These are phyloP conservation scores for Lodderomyces parapsilosis DNA, from an alignment of 1,139 yeast species.

Conservation along the genomic window DNA sequence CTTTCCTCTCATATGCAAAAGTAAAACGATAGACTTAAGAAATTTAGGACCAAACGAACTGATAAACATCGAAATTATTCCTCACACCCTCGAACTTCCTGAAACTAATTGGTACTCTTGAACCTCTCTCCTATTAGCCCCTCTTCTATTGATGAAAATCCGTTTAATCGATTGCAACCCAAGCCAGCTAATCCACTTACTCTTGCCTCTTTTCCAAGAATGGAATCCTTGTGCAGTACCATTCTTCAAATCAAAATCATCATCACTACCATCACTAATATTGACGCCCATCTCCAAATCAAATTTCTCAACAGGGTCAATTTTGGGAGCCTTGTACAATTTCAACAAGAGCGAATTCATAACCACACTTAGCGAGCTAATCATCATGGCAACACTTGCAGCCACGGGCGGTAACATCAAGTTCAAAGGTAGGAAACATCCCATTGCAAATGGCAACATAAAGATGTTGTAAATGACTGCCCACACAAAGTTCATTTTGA, in stretches of 20 bases:
- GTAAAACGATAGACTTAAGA: neutral
- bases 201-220: slow-evolving; percentile 20
- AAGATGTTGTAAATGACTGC: slow-evolving; percentile 80
- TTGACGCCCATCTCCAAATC: slow-evolving; percentile 25
- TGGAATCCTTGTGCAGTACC: slow-evolving; percentile 34
- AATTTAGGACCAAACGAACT: neutral
- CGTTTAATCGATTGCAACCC: neutral
- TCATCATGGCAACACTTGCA: slow-evolving; percentile 93
- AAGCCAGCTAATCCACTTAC: neutral
- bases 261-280: too few species aligned
- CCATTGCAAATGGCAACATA: slow-evolving; percentile 98
- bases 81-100: slow-evolving; percentile 5
- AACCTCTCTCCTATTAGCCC: neutral
- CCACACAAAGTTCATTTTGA: slow-evolving; percentile 80
- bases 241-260: slow-evolving; percentile 29
- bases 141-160: neutral
- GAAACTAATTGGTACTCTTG: slow-evolving; percentile 12
- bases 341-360: slow-evolving; percentile 72
- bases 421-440: slow-evolving; percentile 76
- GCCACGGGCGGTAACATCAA: slow-evolving; percentile 81
- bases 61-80: neutral
- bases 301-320: slow-evolving; percentile 11
- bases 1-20: neutral
- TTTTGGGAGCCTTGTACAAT: slow-evolving; percentile 52
- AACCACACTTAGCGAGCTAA: slow-evolving; percentile 88